A percentile compares a stretch with the other conserved stretches of the same genome.
Evolutionary conservation across 1,284 basidiomycete species (phyloP).

Genomic region (Tilletia setariae): DNA sequence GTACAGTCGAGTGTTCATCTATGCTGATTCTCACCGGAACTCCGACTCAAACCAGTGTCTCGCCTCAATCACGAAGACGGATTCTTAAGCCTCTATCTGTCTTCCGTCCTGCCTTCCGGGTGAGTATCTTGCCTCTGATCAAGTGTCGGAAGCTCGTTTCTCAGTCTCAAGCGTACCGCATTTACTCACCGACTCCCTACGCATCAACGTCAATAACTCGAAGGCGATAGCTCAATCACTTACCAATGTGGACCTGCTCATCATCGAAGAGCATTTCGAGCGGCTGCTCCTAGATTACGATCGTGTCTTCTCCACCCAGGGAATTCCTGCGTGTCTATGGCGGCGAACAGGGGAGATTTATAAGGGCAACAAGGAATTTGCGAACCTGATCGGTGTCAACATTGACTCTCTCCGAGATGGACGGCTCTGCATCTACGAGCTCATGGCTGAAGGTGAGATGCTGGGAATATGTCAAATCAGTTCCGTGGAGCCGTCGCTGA

Average conservation of each 20-base stretch:
- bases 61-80: slow-evolving; percentile 68
- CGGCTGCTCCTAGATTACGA: slow-evolving; percentile 92
- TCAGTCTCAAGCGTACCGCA: too few species aligned
- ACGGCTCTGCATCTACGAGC: slow-evolving; percentile 89
- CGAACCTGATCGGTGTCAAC: slow-evolving; percentile 77
- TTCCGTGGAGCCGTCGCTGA: not conserved
- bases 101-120: slow-evolving; percentile 83
- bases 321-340: slow-evolving; percentile 95
- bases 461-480: not conserved
- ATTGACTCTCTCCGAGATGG: slow-evolving; percentile 80
- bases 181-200: too few species aligned
- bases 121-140: not conserved
- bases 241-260: slow-evolving; percentile 92
- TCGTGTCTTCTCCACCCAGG: slow-evolving; percentile 71
- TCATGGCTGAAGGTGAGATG: slow-evolving; percentile 57
- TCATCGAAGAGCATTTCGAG: slow-evolving; percentile 81
- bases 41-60: slow-evolving; percentile 22
- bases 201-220: not conserved
- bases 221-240: slow-evolving; percentile 70
- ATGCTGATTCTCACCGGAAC: too few species aligned
- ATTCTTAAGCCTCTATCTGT: slow-evolving; percentile 85
- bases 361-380: slow-evolving; percentile 93
- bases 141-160: not conserved
- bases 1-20: too few species aligned
- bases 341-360: slow-evolving; percentile 95